Percentiles rank a stretch among this genome's conserved stretches.
Evolutionary conservation across 768 basidiomycete genomes (phyloP).

Genomic region (Lactifluus echinatus): DNA sequence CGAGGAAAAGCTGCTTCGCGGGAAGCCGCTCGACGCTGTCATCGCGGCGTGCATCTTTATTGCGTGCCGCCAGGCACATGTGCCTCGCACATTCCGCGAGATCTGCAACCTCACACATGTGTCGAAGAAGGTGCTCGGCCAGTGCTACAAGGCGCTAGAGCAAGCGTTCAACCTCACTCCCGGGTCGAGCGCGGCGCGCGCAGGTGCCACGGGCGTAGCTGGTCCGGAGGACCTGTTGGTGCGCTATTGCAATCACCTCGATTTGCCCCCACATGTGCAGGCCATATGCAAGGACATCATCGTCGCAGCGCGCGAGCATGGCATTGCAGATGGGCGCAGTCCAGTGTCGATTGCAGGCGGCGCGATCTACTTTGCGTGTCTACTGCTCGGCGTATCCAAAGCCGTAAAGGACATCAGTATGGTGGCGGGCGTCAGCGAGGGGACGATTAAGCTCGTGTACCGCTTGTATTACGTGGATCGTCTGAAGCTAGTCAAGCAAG

Average conservation of each 20-base stretch:
- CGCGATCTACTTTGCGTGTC: constrained; percentile 88
- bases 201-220: constrained; percentile 32
- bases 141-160: constrained; percentile 85
- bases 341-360: constrained; percentile 99
- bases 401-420: constrained; percentile 77
- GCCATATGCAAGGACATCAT: constrained; percentile 80
- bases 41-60: constrained; percentile 98
- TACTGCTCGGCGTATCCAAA: constrained; percentile 67
- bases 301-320: constrained; percentile 66
- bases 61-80: constrained; percentile 89
- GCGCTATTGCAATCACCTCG: constrained; percentile 92
- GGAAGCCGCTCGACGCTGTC: constrained; percentile 86
- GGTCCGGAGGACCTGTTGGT: constrained; percentile 82
- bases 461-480: constrained; percentile 63
- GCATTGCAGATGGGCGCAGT: constrained; percentile 87
- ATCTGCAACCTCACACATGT: constrained; percentile 91
- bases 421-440: constrained; percentile 92
- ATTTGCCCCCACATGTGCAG: constrained; percentile 74
- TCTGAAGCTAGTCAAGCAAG: constrained; percentile 74
- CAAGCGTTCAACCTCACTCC: constrained; percentile 82
- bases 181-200: constrained; percentile 51
- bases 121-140: constrained; percentile 90
- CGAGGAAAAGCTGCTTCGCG: constrained; percentile 87
- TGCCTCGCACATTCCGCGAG: constrained; percentile 93
- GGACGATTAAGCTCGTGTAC: constrained; percentile 89